phyloP scores from a whole-genome alignment of 108 stramenopile genomes.

The Pseudonitzschia multistriata region DNA sequence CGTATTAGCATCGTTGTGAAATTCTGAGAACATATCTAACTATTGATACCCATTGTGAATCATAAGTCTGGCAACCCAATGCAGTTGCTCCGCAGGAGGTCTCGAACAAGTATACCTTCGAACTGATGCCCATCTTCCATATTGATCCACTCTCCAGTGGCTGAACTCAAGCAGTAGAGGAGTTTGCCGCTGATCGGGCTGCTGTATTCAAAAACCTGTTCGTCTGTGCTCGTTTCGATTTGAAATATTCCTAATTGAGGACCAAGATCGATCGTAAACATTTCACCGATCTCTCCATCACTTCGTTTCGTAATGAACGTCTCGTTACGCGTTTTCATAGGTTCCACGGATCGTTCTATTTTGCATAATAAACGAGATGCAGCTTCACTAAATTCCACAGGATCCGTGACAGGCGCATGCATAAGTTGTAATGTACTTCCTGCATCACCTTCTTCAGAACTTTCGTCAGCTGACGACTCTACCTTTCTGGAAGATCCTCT shows the following conservation, averaged over 20 bases:
- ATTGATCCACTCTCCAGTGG: slow-evolving; percentile 65
- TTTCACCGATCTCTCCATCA: slow-evolving; percentile 40
- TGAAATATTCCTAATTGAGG: slow-evolving; percentile 53
- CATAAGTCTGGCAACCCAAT: slow-evolving; percentile 77
- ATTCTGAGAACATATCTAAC: too few species aligned
- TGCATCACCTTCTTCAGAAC: slow-evolving; percentile 8
- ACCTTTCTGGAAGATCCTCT: not conserved
- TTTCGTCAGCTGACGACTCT: not conserved
- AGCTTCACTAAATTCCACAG: slow-evolving; percentile 35
- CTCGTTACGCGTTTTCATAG: slow-evolving; percentile 63
- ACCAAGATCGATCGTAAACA: slow-evolving; percentile 50
- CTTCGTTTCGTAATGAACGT: slow-evolving; percentile 45
- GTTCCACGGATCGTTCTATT: slow-evolving; percentile 50
- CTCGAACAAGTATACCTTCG: slow-evolving; percentile 77
- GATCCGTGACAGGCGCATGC: slow-evolving; percentile 22
- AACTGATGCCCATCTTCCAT: slow-evolving; percentile 69
- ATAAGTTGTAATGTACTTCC: slow-evolving; percentile 16
- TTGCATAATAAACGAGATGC: slow-evolving; percentile 56
- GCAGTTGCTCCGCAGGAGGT: slow-evolving; percentile 74
- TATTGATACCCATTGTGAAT: not conserved
- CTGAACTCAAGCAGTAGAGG: slow-evolving; percentile 54
- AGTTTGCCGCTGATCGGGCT: slow-evolving; percentile 73
- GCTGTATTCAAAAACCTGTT: slow-evolving; percentile 41
- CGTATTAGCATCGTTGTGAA: too few species aligned
- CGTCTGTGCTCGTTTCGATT: slow-evolving; percentile 42